Evolutionary conservation across 495 filamentous ascomycete species (phyloP), one percentile per base, ranked within the genome.

Genomic region (Penicillium parvum): DNA sequence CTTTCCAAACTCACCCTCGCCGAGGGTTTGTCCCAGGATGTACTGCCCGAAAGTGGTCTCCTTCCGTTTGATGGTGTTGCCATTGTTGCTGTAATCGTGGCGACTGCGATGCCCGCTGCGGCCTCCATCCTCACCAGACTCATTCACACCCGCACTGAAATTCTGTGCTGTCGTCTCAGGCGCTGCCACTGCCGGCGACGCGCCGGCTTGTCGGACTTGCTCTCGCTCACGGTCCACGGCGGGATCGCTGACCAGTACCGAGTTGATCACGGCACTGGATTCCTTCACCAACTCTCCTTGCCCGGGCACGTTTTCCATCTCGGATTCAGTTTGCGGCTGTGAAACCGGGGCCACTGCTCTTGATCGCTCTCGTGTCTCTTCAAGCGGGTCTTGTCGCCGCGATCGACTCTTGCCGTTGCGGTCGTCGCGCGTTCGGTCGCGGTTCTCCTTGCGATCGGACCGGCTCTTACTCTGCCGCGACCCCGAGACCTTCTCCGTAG

Each of bases 1-100:
- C 59, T 99, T 99, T 38, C 92, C 92, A 61, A 99, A 99, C 57
- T 99, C 92, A 22, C 92, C 92, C 70, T 97, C 92, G 35, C 92
- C 92, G 19, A 99, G 82, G n/a, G 91, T 96, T 53, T 95, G 89
- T 4, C 92, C 92, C 7, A 99, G 74, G 43, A 92, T 88, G 58
- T 96, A 99, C 18, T 95, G 87, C 26, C 92, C 94, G 60, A 97
- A 97, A 10, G 82, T 86, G 15, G 82, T 89, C 45, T 89, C 87
- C 68, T 94, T 97, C 42, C 71, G 72, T 39, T 69, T 66, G 17
- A 65, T 46, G 7, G 63, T 57, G 20, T 65, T 63, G 8, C 71
- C 68, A 7, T 68, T 70, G 10, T 73, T 72, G 38, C 29, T 40
- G 65, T 90, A 85, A 53, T 95, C 88, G 50, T 95, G 88, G 21